Evolutionary conservation across 129 eudicot species (phyloP).

Genomic region (Lonicera japonica): DNA sequence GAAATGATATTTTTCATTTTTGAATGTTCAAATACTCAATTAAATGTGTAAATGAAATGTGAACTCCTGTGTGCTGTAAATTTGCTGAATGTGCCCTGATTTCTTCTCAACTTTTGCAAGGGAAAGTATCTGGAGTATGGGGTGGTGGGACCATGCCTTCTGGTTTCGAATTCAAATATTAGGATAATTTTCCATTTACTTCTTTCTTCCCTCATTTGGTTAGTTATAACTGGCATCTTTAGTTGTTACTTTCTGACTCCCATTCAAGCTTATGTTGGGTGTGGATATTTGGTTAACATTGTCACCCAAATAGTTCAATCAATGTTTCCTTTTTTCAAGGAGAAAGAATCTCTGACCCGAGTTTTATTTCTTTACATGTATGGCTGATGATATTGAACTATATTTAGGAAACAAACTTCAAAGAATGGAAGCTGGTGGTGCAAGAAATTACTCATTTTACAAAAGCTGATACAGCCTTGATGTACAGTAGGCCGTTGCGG

Average conservation of each 20-base stretch:
- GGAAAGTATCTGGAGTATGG: background rate
- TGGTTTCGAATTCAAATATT: no score
- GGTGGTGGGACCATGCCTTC: no score
- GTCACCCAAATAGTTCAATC: background rate
- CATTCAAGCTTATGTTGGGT: background rate
- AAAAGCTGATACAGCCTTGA: conserved; percentile 44
- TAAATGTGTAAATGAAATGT: no score
- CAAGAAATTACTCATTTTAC: conserved; percentile 84
- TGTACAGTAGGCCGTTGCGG: conserved; percentile 63
- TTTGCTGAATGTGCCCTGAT: background rate
- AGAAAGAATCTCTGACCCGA: background rate
- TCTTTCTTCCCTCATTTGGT: background rate
- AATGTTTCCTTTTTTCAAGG: background rate
- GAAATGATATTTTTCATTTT: background rate
- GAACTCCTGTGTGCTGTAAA: background rate
- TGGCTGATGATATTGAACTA: no score
- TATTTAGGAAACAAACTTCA: conserved; percentile 76
- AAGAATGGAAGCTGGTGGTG: conserved; percentile 90
- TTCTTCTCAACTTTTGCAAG: background rate
- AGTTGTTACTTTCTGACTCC: background rate
- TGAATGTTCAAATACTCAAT: background rate
- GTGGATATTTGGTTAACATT: background rate
- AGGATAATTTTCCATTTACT: background rate
- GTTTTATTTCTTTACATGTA: background rate
- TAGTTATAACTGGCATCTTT: no score